Evolutionary conservation across 1,284 basidiomycete species (phyloP).

Genomic region (Ustanciosporium gigantosporum): DNA sequence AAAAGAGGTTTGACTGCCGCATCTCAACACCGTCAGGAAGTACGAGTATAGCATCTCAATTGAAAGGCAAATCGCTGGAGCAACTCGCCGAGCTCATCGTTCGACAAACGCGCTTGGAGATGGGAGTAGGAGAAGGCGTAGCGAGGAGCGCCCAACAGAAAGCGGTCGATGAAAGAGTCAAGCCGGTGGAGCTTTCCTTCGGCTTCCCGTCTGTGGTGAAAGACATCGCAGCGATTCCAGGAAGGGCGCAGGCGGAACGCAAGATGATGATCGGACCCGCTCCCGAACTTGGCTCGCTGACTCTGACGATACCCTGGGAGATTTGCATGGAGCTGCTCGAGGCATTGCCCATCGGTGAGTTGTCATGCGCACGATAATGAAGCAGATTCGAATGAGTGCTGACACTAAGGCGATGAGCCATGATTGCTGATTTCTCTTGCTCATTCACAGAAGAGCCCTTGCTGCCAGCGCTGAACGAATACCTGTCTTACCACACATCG

Average conservation of each 20-base stretch:
- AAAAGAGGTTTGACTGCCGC: slow-evolving; percentile 39
- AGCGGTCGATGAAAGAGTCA: slow-evolving; percentile 8
- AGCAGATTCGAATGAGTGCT: too few relatives aligned
- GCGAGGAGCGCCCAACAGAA: slow-evolving; percentile 9
- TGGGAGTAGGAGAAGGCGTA: slow-evolving; percentile 4
- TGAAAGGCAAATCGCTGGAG: slow-evolving; percentile 17
- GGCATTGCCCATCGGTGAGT: slow-evolving; percentile 8
- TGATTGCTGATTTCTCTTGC: too few relatives aligned
- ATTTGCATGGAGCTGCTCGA: slow-evolving; percentile 31
- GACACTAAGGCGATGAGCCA: too few relatives aligned
- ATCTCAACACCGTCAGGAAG: slow-evolving; percentile 21
- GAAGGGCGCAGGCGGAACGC: neutral
- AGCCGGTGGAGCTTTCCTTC: slow-evolving; percentile 34
- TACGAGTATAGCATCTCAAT: slow-evolving; percentile 13
- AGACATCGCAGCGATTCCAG: neutral
- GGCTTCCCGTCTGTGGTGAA: slow-evolving; percentile 13
- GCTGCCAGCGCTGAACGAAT: slow-evolving; percentile 35
- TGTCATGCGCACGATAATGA: too few relatives aligned
- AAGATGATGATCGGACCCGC: slow-evolving; percentile 13
- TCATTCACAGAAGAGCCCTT: slow-evolving; percentile 11
- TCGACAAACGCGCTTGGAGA: slow-evolving; percentile 19
- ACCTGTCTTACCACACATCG: slow-evolving; percentile 30
- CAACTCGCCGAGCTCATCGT: slow-evolving; percentile 31
- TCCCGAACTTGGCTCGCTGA: slow-evolving; percentile 21
- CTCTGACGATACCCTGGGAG: slow-evolving; percentile 41